Base-by-base conservation (phyloP, 768 basidiomycete genomes). In the Tylopilus sp. region DNA sequence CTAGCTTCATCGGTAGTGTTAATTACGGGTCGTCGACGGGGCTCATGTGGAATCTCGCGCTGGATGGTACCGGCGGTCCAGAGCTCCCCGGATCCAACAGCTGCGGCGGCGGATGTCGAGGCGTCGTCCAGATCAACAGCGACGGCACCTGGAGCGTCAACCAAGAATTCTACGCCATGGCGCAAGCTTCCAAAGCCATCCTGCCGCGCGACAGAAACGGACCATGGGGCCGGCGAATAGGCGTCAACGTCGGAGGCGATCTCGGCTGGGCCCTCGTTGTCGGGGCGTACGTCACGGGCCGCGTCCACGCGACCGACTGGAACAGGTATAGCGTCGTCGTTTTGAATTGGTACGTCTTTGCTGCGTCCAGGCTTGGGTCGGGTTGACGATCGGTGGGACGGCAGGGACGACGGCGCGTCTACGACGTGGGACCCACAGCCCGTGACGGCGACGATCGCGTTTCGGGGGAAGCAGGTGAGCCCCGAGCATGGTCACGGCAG, bases 151-250 rank as follows among this genome's bases (percentile, higher is more conserved):
- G 81, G 68, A 77, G 72, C 24, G 72, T 83, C 22, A 89, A 91
- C 65, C 84, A 89, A 66, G 88, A 89, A 69, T 90, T 85, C 69
- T 89, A 86, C 53, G 69, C 82, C 0, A 85, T 89, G 81, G 86
- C 84, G 1, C 86, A 89, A 48, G 83, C 83, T 3, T 86, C 85
- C 22, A 87, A 87, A 65, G 87, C 86, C 3, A 78, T 85, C 48
- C 73, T 86, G 21, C 88, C 88, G 0, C 81, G 82, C 44, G 88
- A 91, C 46, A 60, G 61, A 1, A 82, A 80, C 2, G 88, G 88
- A 1, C 84, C 86, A 1, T 88, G 76, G 62, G 88, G 82, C 17
- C 75, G 85, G 60, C 78, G 88, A 14, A 82, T 89, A 40, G 84
- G 80, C 4, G 82, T 84, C 16, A 75, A 75, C 34, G 80, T 89